A percentile compares a stretch with the other conserved stretches of the same genome.
Conservation (phyloP, 306 rosid genomes). For the Sicyos baderoa region DNA sequence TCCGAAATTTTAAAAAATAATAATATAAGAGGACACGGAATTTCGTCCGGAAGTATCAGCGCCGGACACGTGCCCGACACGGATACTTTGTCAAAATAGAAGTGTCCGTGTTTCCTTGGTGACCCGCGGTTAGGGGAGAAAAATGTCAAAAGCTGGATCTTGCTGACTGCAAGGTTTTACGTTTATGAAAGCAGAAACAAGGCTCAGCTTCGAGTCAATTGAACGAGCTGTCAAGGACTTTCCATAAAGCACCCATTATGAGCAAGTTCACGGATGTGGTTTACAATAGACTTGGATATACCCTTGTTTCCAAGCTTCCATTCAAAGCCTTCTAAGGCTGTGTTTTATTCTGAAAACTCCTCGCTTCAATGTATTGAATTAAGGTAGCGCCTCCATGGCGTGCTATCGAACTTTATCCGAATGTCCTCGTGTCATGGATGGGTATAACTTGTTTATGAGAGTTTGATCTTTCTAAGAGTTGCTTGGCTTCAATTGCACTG, state of each 20-base stretch:
- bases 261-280: constrained; percentile 71
- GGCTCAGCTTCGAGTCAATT: constrained; percentile 48
- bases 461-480: background rate
- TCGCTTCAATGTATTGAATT: background rate
- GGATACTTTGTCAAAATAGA: too few species aligned
- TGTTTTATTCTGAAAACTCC: background rate
- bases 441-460: background rate
- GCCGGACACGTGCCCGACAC: too few species aligned
- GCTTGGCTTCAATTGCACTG: background rate
- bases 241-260: constrained; percentile 50
- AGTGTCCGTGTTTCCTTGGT: too few species aligned
- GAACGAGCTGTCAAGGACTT: constrained; percentile 57
- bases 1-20: too few species aligned
- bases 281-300: constrained; percentile 86
- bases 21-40: too few species aligned
- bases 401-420: background rate
- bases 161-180: constrained; percentile 52
- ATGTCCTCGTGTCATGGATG: background rate
- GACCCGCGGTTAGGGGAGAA: too few species aligned
- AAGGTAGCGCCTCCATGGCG: background rate
- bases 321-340: constrained; percentile 26
- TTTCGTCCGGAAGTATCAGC: too few species aligned
- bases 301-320: constrained; percentile 60
- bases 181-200: constrained; percentile 79
- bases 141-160: constrained; percentile 52